Conservation (phyloP, 2,329 filamentous ascomycete species). For the Lachnellula cervina region DNA sequence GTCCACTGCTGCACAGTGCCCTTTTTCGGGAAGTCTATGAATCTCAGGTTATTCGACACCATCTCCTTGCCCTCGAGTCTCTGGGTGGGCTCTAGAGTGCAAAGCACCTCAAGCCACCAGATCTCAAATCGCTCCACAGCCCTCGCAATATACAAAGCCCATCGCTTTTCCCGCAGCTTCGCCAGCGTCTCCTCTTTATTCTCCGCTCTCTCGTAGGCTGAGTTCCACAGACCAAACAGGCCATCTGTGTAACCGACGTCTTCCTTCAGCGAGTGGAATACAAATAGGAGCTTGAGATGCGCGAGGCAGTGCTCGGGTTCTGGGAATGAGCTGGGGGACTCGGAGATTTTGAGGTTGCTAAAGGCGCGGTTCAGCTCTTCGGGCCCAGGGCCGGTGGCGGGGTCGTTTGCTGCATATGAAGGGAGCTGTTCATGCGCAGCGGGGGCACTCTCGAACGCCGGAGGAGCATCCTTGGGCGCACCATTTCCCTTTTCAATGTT, state of each 20-base stretch:
- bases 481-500: slow-evolving; percentile 1
- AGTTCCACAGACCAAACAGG: slow-evolving; percentile 58
- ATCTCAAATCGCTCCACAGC: slow-evolving; percentile 63
- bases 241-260: slow-evolving; percentile 61
- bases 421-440: slow-evolving; percentile 13
- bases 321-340: slow-evolving; percentile 32
- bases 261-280: slow-evolving; percentile 63
- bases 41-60: slow-evolving; percentile 15
- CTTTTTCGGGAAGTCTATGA: slow-evolving; percentile 13
- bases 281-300: slow-evolving; percentile 68
- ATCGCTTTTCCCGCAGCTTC: slow-evolving; percentile 64
- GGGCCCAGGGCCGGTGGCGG: slow-evolving; percentile 10
- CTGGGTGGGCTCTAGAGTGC: slow-evolving; percentile 16
- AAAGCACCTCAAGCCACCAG: slow-evolving; percentile 53
- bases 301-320: slow-evolving; percentile 57
- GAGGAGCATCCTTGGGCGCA: background rate
- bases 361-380: slow-evolving; percentile 33
- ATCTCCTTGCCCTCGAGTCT: slow-evolving; percentile 21
- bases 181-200: slow-evolving; percentile 41
- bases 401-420: slow-evolving; percentile 15
- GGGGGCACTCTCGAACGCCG: slow-evolving; percentile 1
- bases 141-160: slow-evolving; percentile 63
- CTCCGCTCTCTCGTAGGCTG: slow-evolving; percentile 31
- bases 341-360: slow-evolving; percentile 34
- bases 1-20: slow-evolving; percentile 33